Percentiles rank a stretch among this genome's conserved stretches.
phyloP scores from a whole-genome alignment of 108 stramenopile genomes.

The Cafeteria roenbergensis region DNA sequence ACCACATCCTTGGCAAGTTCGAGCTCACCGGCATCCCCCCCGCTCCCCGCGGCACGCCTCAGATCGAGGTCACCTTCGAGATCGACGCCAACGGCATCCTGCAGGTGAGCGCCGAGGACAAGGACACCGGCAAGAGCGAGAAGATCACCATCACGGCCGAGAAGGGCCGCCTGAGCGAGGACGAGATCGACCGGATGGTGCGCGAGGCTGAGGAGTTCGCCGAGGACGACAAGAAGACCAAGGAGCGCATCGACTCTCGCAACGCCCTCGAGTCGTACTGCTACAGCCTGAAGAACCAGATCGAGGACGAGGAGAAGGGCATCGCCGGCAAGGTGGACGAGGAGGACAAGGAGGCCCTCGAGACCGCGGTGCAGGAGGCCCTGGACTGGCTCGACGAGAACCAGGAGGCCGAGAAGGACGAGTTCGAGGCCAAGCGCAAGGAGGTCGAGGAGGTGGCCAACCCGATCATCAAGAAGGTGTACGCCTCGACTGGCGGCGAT shows the following conservation, averaged over 20 bases:
- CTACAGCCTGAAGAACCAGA: constrained; percentile 68
- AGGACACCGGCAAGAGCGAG: constrained; percentile 78
- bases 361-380: constrained; percentile 64
- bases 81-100: constrained; percentile 89
- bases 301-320: constrained; percentile 72
- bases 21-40: constrained; percentile 82
- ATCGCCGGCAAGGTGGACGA: constrained; percentile 51
- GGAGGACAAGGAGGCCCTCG: constrained; percentile 67
- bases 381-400: constrained; percentile 86
- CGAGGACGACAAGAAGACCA: constrained; percentile 65
- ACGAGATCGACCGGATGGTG: constrained; percentile 88
- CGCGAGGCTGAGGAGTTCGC: constrained; percentile 76
- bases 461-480: constrained; percentile 66
- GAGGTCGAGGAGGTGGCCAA: constrained; percentile 75
- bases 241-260: constrained; percentile 65
- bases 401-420: constrained; percentile 72
- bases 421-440: constrained; percentile 61
- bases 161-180: constrained; percentile 78
- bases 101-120: constrained; percentile 79
- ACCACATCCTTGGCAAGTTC: constrained; percentile 81
- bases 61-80: constrained; percentile 88
- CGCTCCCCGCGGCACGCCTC: constrained; percentile 76
- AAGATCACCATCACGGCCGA: constrained; percentile 87
- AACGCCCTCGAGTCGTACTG: constrained; percentile 79
- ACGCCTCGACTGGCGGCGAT: constrained; percentile 34